These are phyloP conservation scores for Hypoxylon sp. DNA, from an alignment of 2,329 filamentous ascomycete species.

Conservation along the genomic window DNA sequence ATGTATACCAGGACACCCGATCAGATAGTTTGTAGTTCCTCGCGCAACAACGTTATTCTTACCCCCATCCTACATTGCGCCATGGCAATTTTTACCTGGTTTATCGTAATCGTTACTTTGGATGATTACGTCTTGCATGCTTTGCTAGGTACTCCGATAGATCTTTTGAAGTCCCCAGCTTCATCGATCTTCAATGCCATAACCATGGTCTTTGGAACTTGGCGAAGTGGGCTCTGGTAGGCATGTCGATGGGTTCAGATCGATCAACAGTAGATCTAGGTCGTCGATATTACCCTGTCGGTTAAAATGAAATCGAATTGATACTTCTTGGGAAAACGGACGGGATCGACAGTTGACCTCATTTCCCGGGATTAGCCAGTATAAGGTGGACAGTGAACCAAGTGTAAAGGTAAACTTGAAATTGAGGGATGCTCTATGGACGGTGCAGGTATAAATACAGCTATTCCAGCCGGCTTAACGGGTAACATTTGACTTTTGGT, in stretches of 20 bases:
- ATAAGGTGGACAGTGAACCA: not conserved
- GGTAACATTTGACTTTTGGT: not conserved
- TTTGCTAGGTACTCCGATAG: not conserved
- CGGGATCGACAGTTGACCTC: not conserved
- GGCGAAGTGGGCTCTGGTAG: not conserved
- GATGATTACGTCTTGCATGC: not conserved
- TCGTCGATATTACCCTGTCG: not conserved
- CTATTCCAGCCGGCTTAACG: not conserved
- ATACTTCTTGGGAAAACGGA: not conserved
- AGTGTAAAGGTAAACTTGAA: conserved; percentile 11
- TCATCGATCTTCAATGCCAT: not conserved
- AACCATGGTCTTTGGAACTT: not conserved
- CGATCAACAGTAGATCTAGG: not conserved
- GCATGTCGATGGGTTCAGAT: not conserved
- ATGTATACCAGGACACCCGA: too few relatives aligned
- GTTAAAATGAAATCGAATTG: not conserved
- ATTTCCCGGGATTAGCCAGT: not conserved
- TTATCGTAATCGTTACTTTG: not conserved
- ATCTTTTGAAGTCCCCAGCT: not conserved
- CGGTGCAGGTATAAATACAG: conserved; percentile 4
- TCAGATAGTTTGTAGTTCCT: too few relatives aligned
- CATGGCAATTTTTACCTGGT: not conserved
- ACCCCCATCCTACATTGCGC: too few relatives aligned
- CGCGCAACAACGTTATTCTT: too few relatives aligned
- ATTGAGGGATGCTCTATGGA: conserved; percentile 18